Conservation (phyloP, 306 rosid species). For the Inga oerstediana region DNA sequence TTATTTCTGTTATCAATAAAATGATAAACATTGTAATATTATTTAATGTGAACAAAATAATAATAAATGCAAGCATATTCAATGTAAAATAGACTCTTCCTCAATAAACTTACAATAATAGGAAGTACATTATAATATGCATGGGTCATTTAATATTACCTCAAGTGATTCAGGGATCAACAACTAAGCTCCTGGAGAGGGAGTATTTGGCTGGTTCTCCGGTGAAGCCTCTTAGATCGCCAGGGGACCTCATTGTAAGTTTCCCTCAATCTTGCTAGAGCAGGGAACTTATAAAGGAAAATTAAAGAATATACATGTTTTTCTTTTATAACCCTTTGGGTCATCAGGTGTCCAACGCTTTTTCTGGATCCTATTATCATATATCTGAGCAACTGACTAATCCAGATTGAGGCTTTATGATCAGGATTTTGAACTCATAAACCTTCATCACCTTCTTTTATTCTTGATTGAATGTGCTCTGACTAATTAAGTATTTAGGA, state of each 20-base stretch:
- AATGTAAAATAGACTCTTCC: too few relatives aligned
- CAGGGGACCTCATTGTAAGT: conserved; percentile 52
- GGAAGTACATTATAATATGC: not conserved
- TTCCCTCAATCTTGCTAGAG: conserved; percentile 61
- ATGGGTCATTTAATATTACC: not conserved
- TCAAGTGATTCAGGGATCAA: conserved; percentile 21
- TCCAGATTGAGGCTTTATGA: not conserved
- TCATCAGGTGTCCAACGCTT: too few relatives aligned
- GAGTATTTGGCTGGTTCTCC: conserved; percentile 70
- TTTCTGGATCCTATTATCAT: not conserved
- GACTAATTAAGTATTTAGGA: not conserved
- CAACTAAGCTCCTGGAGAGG: conserved; percentile 12
- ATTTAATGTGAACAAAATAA: not conserved
- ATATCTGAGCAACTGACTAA: too few relatives aligned
- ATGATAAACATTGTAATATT: conserved; percentile 12
- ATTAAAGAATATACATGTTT: not conserved
- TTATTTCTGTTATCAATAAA: conserved; percentile 25
- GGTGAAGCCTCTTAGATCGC: conserved; percentile 71
- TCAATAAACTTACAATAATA: too few relatives aligned
- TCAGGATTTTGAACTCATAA: not conserved
- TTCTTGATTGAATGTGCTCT: not conserved
- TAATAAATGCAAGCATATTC: not conserved
- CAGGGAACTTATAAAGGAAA: conserved; percentile 43
- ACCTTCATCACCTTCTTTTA: not conserved
- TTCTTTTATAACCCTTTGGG: too few relatives aligned